Base-by-base conservation (phyloP, 169 alveolate species). In the Cryptosporidium meleagridis region DNA sequence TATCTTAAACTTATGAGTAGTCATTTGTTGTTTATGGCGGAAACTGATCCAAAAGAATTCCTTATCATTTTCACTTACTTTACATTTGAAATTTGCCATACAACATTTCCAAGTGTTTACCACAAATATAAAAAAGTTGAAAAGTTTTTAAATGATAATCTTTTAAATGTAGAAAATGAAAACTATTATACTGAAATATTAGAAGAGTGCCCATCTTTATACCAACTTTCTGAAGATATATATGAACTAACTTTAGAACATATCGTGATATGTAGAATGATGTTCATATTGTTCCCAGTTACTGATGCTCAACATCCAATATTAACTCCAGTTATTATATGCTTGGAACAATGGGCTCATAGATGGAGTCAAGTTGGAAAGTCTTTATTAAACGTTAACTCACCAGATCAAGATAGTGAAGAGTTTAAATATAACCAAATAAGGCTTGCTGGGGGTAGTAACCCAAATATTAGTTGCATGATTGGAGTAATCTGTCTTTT, bases 281-380 rank as follows among this genome's bases (percentile, higher is more conserved):
- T 80, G 75, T 80, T 80, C 12, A 9, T 80, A 9, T 26, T 80
- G 16, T 80, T 80, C 45, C 89, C 89, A 29, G 23, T 80, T 62
- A 62, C 89, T 14, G 89, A 80, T 62, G 73, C 75, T 62, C 73
- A 65, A 10, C 89, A 80, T 62, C 89, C 89, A 1, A 62, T 80
- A 8, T 37, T 80, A 65, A 80, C 89, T 21, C 89, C 80, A 21
- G 75, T 80, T 26, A 80, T 65, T 26, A 61, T 35, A 9, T 80
- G 89, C 29, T 31, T 80, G 8, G 89, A 80, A 67, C 89, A 62
- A 5, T 80, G 89, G 89, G 89, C 89, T 18, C 55, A 80, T 41
- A 80, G 89, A 65, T 80, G 75, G 73, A 80, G 80, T 62, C 61
- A 65, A 44, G 41, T 80, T 37, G 89, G 89, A 1, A 80, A 80